A percentile compares a stretch with the other conserved stretches of the same genome.
Evolutionary conservation across 2,329 filamentous ascomycete genomes (phyloP).

Genomic region (Pseudogymnoascus sp.): DNA sequence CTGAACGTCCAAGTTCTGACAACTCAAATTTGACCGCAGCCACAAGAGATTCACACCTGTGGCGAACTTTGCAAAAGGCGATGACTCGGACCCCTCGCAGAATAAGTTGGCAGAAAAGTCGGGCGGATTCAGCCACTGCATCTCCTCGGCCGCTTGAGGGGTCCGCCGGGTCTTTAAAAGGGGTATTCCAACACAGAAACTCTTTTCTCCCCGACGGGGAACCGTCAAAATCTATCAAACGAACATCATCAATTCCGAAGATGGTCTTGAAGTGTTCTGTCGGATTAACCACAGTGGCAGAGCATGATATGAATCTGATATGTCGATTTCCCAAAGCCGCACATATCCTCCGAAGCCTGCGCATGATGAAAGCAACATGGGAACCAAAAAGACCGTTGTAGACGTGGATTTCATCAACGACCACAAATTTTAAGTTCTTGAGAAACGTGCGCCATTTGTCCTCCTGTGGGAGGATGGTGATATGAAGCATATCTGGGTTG

Average conservation of each 20-base stretch:
- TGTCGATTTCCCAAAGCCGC: slow-evolving; percentile 80
- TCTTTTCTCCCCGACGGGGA: slow-evolving; percentile 90
- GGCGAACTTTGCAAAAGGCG: slow-evolving; percentile 82
- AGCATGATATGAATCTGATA: slow-evolving; percentile 91
- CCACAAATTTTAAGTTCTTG: slow-evolving; percentile 84
- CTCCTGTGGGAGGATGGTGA: slow-evolving; percentile 89
- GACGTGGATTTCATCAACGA: slow-evolving; percentile 87
- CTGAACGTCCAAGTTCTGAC: slow-evolving; percentile 61
- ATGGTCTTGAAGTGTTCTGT: slow-evolving; percentile 86
- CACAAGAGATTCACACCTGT: slow-evolving; percentile 80
- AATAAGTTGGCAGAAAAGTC: slow-evolving; percentile 84
- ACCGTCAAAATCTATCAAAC: slow-evolving; percentile 81
- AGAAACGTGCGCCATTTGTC: slow-evolving; percentile 82
- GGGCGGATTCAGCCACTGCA: slow-evolving; percentile 77
- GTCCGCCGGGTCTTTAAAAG: slow-evolving; percentile 82
- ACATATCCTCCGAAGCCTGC: slow-evolving; percentile 78
- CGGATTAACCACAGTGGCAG: slow-evolving; percentile 91
- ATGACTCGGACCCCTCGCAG: slow-evolving; percentile 85
- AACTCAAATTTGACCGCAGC: slow-evolving; percentile 75
- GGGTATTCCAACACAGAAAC: slow-evolving; percentile 96
- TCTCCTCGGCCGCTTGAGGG: slow-evolving; percentile 80
- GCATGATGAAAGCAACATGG: slow-evolving; percentile 92
- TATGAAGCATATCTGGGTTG: slow-evolving; percentile 95
- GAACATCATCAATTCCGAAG: slow-evolving; percentile 80
- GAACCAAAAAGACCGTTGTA: slow-evolving; percentile 94